Percentiles rank a stretch among this genome's conserved stretches.
phyloP scores from a whole-genome alignment of 371 early-diverging fungal genomes.

The Mucor ambiguus region DNA sequence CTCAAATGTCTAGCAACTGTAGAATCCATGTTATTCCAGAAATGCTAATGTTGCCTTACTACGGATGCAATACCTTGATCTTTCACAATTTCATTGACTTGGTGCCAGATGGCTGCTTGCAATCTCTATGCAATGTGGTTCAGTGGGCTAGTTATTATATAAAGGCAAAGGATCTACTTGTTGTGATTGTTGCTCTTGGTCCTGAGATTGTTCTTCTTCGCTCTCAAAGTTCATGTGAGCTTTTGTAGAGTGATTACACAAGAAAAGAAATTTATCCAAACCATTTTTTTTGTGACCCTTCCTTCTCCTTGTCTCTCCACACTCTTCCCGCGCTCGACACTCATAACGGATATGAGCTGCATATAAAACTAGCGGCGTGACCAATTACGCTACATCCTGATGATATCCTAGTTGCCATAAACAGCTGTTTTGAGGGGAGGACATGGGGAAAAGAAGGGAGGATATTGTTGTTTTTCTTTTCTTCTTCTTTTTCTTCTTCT shows the following conservation, averaged over 20 bases:
- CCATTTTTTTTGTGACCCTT: neutral
- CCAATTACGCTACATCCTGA: neutral
- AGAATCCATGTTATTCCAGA: neutral
- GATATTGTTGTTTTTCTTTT: neutral
- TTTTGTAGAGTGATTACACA: neutral
- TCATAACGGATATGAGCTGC: neutral
- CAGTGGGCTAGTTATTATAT: neutral
- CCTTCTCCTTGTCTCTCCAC: neutral
- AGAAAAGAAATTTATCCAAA: neutral
- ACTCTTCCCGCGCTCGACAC: neutral
- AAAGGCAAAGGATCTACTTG: neutral
- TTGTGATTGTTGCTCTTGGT: neutral
- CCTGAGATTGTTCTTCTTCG: neutral
- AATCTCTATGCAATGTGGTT: constrained; percentile 12
- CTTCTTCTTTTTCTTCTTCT: neutral
- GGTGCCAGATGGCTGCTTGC: constrained; percentile 17
- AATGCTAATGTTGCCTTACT: neutral
- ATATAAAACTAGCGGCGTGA: constrained; percentile 1
- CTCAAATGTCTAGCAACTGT: constrained; percentile 8
- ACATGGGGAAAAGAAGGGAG: neutral
- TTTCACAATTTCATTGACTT: constrained; percentile 14
- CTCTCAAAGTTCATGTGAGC: neutral
- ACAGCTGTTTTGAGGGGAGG: constrained; percentile 3
- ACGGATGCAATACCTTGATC: constrained; percentile 13
- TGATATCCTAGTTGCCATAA: constrained; percentile 7